Percentiles rank a stretch among this genome's conserved stretches.
Evolutionary conservation across 805 yeast species (phyloP).

Genomic region (Tetrapisispora phaffii): DNA sequence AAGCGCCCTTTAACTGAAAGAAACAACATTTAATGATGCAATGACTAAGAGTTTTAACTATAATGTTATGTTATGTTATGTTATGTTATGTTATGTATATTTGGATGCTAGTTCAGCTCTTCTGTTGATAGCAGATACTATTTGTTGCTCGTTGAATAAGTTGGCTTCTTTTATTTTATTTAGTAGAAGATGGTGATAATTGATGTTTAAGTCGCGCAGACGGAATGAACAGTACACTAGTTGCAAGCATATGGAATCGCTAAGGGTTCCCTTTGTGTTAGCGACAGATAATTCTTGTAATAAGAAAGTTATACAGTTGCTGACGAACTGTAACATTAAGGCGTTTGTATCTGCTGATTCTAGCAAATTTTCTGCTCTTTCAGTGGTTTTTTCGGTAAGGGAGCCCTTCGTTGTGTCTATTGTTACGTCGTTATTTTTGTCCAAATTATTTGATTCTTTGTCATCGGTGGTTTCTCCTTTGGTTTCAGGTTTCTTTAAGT

Average conservation of each 20-base stretch:
- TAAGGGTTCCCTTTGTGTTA: conserved; percentile 32
- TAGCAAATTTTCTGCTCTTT: background rate
- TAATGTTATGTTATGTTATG: background rate
- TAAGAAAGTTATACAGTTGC: conserved; percentile 26
- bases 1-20: no score
- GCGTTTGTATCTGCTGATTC: conserved; percentile 13
- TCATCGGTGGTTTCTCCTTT: conserved; percentile 9
- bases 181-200: conserved; percentile 25
- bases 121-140: conserved; percentile 22
- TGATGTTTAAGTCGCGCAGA: conserved; percentile 37
- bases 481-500: conserved; percentile 20
- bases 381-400: background rate
- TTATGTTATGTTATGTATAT: conserved; percentile 9
- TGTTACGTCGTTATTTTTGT: background rate
- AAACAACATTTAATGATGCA: no score
- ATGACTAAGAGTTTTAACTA: no score
- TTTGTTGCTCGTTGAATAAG: conserved; percentile 17
- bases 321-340: conserved; percentile 28
- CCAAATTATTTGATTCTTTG: background rate
- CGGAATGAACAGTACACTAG: conserved; percentile 84
- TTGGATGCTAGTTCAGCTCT: conserved; percentile 26
- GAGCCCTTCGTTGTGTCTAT: background rate
- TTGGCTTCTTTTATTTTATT: conserved; percentile 20
- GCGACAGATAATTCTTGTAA: conserved; percentile 19
- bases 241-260: conserved; percentile 69